Evolutionary conservation across 2,329 filamentous ascomycete genomes (phyloP).

Genomic region (Penicillium sp.): DNA sequence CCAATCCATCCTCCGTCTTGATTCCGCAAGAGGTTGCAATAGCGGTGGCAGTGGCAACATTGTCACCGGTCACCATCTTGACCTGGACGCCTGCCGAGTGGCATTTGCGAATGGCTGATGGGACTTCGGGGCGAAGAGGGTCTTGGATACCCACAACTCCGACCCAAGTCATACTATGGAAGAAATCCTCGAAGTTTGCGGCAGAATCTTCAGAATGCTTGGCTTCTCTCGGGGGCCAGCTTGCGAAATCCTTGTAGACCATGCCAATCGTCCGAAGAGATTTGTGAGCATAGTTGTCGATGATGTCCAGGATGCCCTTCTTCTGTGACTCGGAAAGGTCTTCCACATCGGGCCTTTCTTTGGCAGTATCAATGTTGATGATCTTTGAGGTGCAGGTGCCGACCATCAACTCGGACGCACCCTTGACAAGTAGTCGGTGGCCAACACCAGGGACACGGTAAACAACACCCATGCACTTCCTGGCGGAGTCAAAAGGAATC

Average conservation of each 20-base stretch:
- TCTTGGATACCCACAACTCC: slow-evolving; percentile 73
- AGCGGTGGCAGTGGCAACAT: slow-evolving; percentile 67
- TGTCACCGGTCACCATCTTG: slow-evolving; percentile 72
- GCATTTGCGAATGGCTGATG: slow-evolving; percentile 64
- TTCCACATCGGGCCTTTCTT: slow-evolving; percentile 21
- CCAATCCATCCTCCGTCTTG: slow-evolving; percentile 54
- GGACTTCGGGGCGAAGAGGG: slow-evolving; percentile 65
- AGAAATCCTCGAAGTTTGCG: slow-evolving; percentile 65
- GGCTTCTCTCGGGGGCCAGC: slow-evolving; percentile 62
- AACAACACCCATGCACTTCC: slow-evolving; percentile 62
- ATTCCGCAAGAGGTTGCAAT: slow-evolving; percentile 74
- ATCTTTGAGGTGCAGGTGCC: slow-evolving; percentile 33
- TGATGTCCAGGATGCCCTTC: slow-evolving; percentile 29
- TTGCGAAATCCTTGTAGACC: slow-evolving; percentile 68
- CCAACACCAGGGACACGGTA: slow-evolving; percentile 37
- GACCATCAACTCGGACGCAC: slow-evolving; percentile 48
- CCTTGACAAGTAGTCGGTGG: slow-evolving; percentile 49
- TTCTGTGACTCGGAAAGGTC: slow-evolving; percentile 26
- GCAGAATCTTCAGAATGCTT: slow-evolving; percentile 56
- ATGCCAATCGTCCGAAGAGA: slow-evolving; percentile 74
- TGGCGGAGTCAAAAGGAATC: slow-evolving; percentile 71
- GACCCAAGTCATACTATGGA: slow-evolving; percentile 70
- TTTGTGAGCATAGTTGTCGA: slow-evolving; percentile 45
- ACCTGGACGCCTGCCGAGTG: slow-evolving; percentile 67
- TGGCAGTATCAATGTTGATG: slow-evolving; percentile 28